Conservation (phyloP, 257 asterid genomes). For the Haberlea rhodopensis region DNA sequence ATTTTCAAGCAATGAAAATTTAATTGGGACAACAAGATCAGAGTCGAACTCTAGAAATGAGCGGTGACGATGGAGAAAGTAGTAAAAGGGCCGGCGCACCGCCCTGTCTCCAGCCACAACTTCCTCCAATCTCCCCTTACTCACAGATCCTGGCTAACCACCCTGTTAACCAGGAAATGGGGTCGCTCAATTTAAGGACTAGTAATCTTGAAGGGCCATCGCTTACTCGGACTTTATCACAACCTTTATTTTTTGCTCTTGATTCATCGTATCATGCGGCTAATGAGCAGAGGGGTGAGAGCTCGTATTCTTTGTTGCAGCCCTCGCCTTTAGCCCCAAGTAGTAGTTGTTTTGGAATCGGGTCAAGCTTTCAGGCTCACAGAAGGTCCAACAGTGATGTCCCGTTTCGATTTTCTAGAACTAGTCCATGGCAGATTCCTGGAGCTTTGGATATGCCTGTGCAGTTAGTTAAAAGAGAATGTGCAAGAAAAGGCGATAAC, state of each 20-base stretch:
- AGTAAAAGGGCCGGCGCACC: slow-evolving; percentile 55
- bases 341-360: slow-evolving; percentile 38
- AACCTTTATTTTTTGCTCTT: slow-evolving; percentile 44
- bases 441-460: slow-evolving; percentile 40
- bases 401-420: slow-evolving; percentile 49
- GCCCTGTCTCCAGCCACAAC: slow-evolving; percentile 54
- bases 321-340: slow-evolving; percentile 44
- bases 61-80: slow-evolving; percentile 33
- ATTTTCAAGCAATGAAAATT: too few relatives aligned
- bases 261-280: slow-evolving; percentile 45
- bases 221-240: slow-evolving; percentile 47
- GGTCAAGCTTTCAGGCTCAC: slow-evolving; percentile 60
- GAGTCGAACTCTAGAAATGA: not conserved
- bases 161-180: slow-evolving; percentile 37
- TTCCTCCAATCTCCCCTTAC: slow-evolving; percentile 64
- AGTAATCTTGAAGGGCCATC: slow-evolving; percentile 34
- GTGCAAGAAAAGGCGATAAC: slow-evolving; percentile 42
- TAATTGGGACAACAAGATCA: too few relatives aligned
- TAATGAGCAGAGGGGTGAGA: slow-evolving; percentile 44
- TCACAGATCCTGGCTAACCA: slow-evolving; percentile 47
- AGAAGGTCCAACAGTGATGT: slow-evolving; percentile 69
- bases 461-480: slow-evolving; percentile 52
- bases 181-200: slow-evolving; percentile 41
- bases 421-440: slow-evolving; percentile 46
- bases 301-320: slow-evolving; percentile 36